A percentile compares a stretch with the other conserved stretches of the same genome.
Evolutionary conservation across 176 grass and related monocot genomes (phyloP).

Genomic region (Chrysopogon serrulatus): DNA sequence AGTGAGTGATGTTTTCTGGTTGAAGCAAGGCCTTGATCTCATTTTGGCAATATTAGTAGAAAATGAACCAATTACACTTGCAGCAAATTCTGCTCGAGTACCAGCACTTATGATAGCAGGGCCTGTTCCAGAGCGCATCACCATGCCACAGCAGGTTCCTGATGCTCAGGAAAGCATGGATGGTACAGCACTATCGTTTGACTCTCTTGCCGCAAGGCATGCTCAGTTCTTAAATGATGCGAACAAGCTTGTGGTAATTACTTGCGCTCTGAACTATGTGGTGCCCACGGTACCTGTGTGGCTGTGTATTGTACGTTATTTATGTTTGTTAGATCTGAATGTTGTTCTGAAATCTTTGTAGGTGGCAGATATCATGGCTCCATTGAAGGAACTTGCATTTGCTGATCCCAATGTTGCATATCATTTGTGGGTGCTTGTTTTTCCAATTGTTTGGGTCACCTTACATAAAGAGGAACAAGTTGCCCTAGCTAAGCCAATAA

Average conservation of each 20-base stretch:
- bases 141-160: conserved; percentile 53
- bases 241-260: conserved; percentile 81
- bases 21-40: conserved; percentile 97
- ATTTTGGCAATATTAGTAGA: conserved; percentile 94
- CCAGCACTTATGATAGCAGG: conserved; percentile 70
- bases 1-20: conserved; percentile 95
- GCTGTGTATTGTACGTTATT: not conserved
- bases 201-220: conserved; percentile 72
- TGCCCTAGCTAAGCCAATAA: conserved; percentile 91
- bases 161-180: conserved; percentile 60
- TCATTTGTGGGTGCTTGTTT: conserved; percentile 99
- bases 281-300: not conserved
- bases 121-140: conserved; percentile 49
- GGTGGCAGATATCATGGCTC: conserved; percentile 88
- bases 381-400: conserved; percentile 89
- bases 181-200: conserved; percentile 65
- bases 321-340: conserved; percentile 15
- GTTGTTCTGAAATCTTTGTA: conserved; percentile 34
- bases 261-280: not conserved
- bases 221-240: conserved; percentile 90
- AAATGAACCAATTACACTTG: conserved; percentile 86
- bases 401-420: conserved; percentile 92
- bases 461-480: conserved; percentile 98
- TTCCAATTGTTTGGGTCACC: conserved; percentile 99
- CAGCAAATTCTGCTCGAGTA: conserved; percentile 89